Percentiles rank a stretch among this genome's conserved stretches.
Conservation (phyloP, 371 early-diverging fungal genomes). For the Smittium mucronatum region DNA sequence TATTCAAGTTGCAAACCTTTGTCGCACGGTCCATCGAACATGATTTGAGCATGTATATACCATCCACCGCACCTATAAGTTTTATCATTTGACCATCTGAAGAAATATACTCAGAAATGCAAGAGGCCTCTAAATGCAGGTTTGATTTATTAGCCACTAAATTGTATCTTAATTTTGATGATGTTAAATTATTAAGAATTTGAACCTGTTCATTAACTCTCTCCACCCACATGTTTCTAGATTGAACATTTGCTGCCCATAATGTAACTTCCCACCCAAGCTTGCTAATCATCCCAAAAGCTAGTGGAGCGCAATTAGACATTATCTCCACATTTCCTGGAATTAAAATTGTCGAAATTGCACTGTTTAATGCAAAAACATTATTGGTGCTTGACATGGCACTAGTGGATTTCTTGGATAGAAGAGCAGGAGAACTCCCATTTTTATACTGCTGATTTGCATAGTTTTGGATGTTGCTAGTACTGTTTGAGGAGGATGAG, state of each 20-base stretch:
- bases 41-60: conserved; percentile 27
- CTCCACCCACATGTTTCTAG: conserved; percentile 1
- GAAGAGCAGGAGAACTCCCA: neutral
- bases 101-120: conserved; percentile 21
- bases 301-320: conserved; percentile 4
- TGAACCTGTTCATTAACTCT: conserved; percentile 6
- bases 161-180: neutral
- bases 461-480: conserved; percentile 8
- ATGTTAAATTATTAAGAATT: neutral
- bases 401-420: neutral
- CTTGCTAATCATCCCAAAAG: conserved; percentile 6
- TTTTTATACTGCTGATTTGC: neutral
- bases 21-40: conserved; percentile 23
- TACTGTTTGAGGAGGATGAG: conserved; percentile 17
- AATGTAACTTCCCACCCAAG: neutral
- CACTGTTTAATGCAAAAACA: neutral
- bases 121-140: neutral
- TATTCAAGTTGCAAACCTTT: conserved; percentile 16
- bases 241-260: neutral
- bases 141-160: neutral
- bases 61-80: conserved; percentile 27
- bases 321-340: neutral
- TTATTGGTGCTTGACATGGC: neutral
- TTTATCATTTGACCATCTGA: conserved; percentile 34
- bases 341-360: neutral